phyloP scores from a whole-genome alignment of 306 rosid species.

The Dryas alaskensis region DNA sequence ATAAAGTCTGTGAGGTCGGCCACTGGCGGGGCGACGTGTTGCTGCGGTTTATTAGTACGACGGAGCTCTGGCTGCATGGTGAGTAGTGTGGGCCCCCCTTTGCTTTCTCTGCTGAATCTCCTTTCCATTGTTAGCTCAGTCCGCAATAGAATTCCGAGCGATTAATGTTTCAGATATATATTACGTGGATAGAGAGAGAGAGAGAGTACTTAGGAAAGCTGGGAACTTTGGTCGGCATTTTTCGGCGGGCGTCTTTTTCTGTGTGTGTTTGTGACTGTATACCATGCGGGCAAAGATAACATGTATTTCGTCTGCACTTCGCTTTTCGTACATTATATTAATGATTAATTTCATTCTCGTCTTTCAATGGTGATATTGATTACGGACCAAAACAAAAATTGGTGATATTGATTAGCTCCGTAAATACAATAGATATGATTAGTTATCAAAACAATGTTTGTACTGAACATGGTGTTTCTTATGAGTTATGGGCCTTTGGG shows the following conservation, averaged over 20 bases:
- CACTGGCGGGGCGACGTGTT: neutral
- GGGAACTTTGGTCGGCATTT: conserved; percentile 36
- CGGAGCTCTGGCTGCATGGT: conserved; percentile 6
- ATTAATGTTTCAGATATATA: conserved; percentile 4
- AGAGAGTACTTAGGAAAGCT: conserved; percentile 10
- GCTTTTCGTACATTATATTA: conserved; percentile 7
- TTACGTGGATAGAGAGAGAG: neutral
- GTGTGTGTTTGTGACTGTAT: conserved; percentile 5
- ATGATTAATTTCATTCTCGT: too few relatives aligned
- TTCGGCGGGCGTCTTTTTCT: conserved; percentile 34
- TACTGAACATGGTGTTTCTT: too few relatives aligned
- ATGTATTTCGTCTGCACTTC: neutral
- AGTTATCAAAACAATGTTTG: too few relatives aligned
- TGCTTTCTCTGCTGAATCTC: conserved; percentile 19
- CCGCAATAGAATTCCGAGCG: too few relatives aligned
- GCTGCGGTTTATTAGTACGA: conserved; percentile 14
- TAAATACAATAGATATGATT: too few relatives aligned
- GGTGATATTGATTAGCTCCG: too few relatives aligned
- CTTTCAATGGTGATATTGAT: too few relatives aligned
- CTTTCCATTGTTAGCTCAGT: neutral
- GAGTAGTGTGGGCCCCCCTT: neutral
- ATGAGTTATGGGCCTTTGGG: too few relatives aligned
- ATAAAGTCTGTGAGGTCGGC: conserved; percentile 81
- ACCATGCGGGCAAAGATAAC: neutral
- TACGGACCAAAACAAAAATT: too few relatives aligned